phyloP scores from a whole-genome alignment of 1,139 yeast species.

The Saccharomyces pastorianus region DNA sequence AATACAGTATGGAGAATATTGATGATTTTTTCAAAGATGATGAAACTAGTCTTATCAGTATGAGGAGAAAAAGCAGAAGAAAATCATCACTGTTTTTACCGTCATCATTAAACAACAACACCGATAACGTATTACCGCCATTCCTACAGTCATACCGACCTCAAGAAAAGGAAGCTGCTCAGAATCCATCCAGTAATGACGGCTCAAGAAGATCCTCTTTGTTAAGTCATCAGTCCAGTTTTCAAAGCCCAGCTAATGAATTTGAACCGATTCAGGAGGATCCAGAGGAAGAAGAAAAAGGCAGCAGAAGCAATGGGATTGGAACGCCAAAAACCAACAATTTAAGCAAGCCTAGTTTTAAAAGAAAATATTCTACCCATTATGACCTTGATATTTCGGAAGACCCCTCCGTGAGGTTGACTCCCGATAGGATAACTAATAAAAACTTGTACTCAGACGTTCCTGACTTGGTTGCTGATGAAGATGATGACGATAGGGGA shows the following conservation, averaged over 20 bases:
- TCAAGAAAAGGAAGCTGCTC: slow-evolving; percentile 4
- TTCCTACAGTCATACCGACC: neutral
- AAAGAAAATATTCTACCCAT: slow-evolving; percentile 1
- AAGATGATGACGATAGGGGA: slow-evolving; percentile 23
- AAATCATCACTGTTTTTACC: slow-evolving; percentile 14
- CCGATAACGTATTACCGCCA: neutral
- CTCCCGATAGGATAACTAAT: slow-evolving; percentile 13
- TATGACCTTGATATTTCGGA: neutral
- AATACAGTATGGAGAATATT: slow-evolving; percentile 68
- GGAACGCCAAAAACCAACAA: neutral
- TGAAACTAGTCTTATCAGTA: slow-evolving; percentile 17
- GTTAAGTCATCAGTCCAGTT: neutral
- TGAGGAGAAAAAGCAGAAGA: slow-evolving; percentile 15
- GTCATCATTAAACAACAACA: neutral
- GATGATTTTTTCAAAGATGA: slow-evolving; percentile 65
- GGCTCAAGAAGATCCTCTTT: slow-evolving; percentile 4
- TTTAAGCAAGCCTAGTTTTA: neutral
- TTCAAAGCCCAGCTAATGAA: neutral
- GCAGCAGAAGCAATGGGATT: neutral
- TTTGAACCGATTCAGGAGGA: slow-evolving; percentile 1
- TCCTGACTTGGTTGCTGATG: slow-evolving; percentile 30
- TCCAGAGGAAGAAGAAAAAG: neutral
- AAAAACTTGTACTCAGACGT: slow-evolving; percentile 16
- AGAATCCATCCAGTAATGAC: neutral
- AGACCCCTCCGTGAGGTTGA: slow-evolving; percentile 14